These are phyloP conservation scores for Lunularia cruciata DNA, from an alignment of 225 moss, liverwort and hornwort species.

Conservation along the genomic window DNA sequence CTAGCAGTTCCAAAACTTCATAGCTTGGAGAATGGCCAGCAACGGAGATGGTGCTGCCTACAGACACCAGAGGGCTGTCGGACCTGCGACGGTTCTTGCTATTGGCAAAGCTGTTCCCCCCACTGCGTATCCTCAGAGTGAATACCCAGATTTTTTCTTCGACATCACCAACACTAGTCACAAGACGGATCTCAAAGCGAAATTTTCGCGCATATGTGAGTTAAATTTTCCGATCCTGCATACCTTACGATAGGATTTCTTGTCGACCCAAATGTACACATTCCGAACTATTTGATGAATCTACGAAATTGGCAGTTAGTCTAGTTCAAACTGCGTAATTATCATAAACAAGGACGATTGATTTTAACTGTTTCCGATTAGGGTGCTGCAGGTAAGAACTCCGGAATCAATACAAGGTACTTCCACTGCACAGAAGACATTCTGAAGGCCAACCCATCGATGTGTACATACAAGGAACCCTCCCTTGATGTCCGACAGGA, in stretches of 20 bases:
- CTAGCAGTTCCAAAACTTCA: too few species aligned
- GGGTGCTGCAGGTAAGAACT: slow-evolving; percentile 39
- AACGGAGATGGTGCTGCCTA: not conserved
- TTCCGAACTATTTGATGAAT: too few species aligned
- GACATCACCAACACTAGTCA: slow-evolving; percentile 37
- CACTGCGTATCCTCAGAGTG: slow-evolving; percentile 35
- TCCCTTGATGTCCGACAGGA: slow-evolving; percentile 51
- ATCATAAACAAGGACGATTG: too few species aligned
- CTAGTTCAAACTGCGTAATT: too few species aligned
- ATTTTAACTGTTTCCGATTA: too few species aligned
- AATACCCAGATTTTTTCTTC: slow-evolving; percentile 38
- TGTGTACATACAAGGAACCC: slow-evolving; percentile 32
- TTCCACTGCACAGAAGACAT: slow-evolving; percentile 51
- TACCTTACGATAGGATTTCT: too few species aligned
- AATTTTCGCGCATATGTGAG: too few species aligned
- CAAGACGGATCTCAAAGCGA: slow-evolving; percentile 32
- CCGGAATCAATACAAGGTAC: slow-evolving; percentile 52
- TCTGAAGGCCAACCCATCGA: slow-evolving; percentile 16
- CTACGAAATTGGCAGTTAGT: too few species aligned
- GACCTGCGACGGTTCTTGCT: slow-evolving; percentile 36
- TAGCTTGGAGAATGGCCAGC: slow-evolving; percentile 8
- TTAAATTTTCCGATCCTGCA: too few species aligned
- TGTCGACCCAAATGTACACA: too few species aligned
- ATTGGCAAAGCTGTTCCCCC: slow-evolving; percentile 43
- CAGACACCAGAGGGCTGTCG: slow-evolving; percentile 27